Evolutionary conservation across 2,329 filamentous ascomycete genomes (phyloP).

Genomic region (Arachnomyces sp.): DNA sequence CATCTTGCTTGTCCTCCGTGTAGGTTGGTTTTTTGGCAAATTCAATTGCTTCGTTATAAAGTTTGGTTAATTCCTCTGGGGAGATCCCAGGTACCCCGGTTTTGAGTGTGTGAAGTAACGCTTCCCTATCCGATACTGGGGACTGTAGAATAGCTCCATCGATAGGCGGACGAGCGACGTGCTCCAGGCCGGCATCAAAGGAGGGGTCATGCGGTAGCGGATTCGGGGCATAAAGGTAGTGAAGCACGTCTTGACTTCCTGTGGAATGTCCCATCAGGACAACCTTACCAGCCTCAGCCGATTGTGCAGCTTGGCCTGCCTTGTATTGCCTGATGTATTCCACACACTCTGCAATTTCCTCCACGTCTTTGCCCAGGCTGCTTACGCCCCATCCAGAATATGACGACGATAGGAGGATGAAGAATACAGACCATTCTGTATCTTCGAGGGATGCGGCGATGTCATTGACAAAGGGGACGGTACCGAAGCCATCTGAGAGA

Average conservation of each 20-base stretch:
- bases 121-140: slow-evolving; percentile 69
- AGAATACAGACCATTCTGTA: slow-evolving; percentile 45
- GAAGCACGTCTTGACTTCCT: slow-evolving; percentile 60
- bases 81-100: slow-evolving; percentile 10
- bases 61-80: slow-evolving; percentile 12
- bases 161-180: slow-evolving; percentile 44
- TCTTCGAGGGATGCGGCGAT: slow-evolving; percentile 43
- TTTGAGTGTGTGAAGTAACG: slow-evolving; percentile 34
- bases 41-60: slow-evolving; percentile 27
- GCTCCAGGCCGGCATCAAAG: slow-evolving; percentile 18
- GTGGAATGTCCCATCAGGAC: slow-evolving; percentile 63
- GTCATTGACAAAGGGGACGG: slow-evolving; percentile 44
- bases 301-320: slow-evolving; percentile 4
- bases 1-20: slow-evolving; percentile 17
- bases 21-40: slow-evolving; percentile 21
- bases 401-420: slow-evolving; percentile 44
- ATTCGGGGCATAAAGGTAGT: slow-evolving; percentile 47
- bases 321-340: slow-evolving; percentile 40
- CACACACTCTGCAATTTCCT: slow-evolving; percentile 46
- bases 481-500: slow-evolving; percentile 49
- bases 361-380: slow-evolving; percentile 45
- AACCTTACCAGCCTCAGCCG: slow-evolving; percentile 39
- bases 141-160: slow-evolving; percentile 75
- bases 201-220: slow-evolving; percentile 24
- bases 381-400: slow-evolving; percentile 48